Conservation (phyloP, 2,329 filamentous ascomycete genomes). For the Epicoccum sorghinum region DNA sequence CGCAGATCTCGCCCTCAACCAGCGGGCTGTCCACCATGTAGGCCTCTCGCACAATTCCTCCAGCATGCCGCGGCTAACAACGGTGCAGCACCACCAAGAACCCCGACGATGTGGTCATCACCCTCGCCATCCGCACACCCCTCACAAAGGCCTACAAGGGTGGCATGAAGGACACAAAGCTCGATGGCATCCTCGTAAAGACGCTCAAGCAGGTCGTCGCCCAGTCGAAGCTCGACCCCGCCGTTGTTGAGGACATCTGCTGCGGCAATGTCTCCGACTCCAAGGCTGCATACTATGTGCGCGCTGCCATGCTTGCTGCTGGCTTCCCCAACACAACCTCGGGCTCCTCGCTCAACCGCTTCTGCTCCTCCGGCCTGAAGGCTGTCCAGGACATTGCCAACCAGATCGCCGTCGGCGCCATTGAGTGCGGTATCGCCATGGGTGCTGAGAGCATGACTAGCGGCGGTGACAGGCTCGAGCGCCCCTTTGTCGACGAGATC, state of each 20-base stretch:
- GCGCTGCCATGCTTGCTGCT: conserved; percentile 85
- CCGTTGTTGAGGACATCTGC: conserved; percentile 86
- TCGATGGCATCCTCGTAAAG: conserved; percentile 86
- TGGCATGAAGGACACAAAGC: conserved; percentile 89
- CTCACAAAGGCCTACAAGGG: conserved; percentile 89
- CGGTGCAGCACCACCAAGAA: conserved; percentile 80
- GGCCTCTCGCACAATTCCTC: conserved; percentile 41
- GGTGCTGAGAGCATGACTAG: conserved; percentile 89
- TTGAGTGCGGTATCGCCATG: conserved; percentile 85
- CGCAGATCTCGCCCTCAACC: conserved; percentile 78
- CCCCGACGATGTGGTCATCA: conserved; percentile 95
- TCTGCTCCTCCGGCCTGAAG: conserved; percentile 96
- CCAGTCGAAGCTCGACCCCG: conserved; percentile 78
- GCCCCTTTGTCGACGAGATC: conserved; percentile 79
- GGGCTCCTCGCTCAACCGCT: conserved; percentile 85
- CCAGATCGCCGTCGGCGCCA: conserved; percentile 78
- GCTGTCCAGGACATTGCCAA: conserved; percentile 94
- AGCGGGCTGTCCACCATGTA: conserved; percentile 79
- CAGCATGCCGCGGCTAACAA: conserved; percentile 6
- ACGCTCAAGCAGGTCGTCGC: conserved; percentile 71
- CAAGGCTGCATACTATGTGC: conserved; percentile 89
- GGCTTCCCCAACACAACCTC: conserved; percentile 91
- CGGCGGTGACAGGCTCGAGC: conserved; percentile 71
- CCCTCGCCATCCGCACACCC: conserved; percentile 86
- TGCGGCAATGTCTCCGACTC: conserved; percentile 88